phyloP scores from a whole-genome alignment of 2,329 filamentous ascomycete species.

The Ophiostoma ulmi region DNA sequence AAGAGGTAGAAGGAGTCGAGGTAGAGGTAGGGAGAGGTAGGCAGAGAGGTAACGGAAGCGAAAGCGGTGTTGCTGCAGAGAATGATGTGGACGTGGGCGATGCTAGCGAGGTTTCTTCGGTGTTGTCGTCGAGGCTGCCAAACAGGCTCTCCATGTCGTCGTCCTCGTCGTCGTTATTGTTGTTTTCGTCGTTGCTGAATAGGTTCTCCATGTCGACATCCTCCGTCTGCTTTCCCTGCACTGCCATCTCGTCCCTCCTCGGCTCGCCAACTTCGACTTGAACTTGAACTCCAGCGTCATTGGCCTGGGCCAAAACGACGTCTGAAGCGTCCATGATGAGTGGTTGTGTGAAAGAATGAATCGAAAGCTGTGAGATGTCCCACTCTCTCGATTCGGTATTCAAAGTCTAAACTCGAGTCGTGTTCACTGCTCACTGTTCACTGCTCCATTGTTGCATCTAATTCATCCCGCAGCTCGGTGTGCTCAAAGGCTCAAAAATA shows the following conservation, averaged over 20 bases:
- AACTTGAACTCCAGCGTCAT: neutral
- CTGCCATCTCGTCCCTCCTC: neutral
- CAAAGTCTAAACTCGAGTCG: neutral
- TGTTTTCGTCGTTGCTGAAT: neutral
- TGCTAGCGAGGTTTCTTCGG: neutral
- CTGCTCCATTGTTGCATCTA: conserved; percentile 9
- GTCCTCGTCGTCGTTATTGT: conserved; percentile 14
- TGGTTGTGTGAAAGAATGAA: conserved; percentile 1
- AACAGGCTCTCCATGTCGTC: conserved; percentile 22
- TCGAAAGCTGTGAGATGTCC: conserved; percentile 1
- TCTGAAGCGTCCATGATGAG: neutral
- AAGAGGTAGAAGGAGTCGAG: neutral
- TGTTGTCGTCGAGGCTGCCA: conserved; percentile 17
- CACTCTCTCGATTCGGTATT: neutral
- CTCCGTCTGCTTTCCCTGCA: neutral
- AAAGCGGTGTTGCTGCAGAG: neutral
- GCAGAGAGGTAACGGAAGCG: neutral
- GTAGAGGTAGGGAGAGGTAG: neutral
- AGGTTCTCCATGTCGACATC: conserved; percentile 2
- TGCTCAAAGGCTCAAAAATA: neutral
- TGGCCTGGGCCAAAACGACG: too few species aligned
- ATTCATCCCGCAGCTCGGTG: neutral
- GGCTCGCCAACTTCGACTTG: neutral
- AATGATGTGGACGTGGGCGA: conserved; percentile 2
- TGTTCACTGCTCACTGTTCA: neutral